phyloP scores from a whole-genome alignment of 2,329 filamentous ascomycete genomes.

The Immersiporthe knoxdaviesiana region DNA sequence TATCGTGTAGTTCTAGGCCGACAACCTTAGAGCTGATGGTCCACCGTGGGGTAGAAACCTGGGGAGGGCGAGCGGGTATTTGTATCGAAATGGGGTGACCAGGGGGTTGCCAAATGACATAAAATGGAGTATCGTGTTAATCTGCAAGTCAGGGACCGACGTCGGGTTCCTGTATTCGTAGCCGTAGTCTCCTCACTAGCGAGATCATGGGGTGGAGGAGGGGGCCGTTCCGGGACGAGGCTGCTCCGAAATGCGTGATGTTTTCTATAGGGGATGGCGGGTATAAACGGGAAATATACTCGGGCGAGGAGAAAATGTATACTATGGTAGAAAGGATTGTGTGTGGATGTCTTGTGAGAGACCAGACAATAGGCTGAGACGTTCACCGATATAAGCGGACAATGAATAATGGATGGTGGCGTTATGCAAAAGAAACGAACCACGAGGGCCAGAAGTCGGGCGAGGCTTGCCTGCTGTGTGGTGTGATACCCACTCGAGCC shows the following conservation, averaged over 20 bases:
- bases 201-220: constrained; percentile 42
- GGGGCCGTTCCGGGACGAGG: constrained; percentile 15
- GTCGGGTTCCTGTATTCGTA: constrained; percentile 31
- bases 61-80: constrained; percentile 26
- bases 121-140: constrained; percentile 20
- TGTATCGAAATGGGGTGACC: constrained; percentile 21
- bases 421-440: constrained; percentile 24
- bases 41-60: constrained; percentile 20
- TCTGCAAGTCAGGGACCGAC: constrained; percentile 35
- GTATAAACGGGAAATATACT: constrained; percentile 9
- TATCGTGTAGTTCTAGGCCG: constrained; percentile 11
- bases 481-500: constrained; percentile 23
- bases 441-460: constrained; percentile 27
- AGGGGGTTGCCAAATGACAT: constrained; percentile 9
- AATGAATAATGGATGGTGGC: constrained; percentile 25
- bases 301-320: not conserved
- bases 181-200: constrained; percentile 44
- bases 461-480: constrained; percentile 27
- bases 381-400: constrained; percentile 25
- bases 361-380: constrained; percentile 22
- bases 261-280: constrained; percentile 4
- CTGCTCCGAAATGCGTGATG: constrained; percentile 21
- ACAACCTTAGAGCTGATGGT: constrained; percentile 10
- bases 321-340: too few species aligned
- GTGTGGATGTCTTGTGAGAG: not conserved